Evolutionary conservation across 2,329 filamentous ascomycete species (phyloP).

Genomic region (Fusarium cyanostomum): DNA sequence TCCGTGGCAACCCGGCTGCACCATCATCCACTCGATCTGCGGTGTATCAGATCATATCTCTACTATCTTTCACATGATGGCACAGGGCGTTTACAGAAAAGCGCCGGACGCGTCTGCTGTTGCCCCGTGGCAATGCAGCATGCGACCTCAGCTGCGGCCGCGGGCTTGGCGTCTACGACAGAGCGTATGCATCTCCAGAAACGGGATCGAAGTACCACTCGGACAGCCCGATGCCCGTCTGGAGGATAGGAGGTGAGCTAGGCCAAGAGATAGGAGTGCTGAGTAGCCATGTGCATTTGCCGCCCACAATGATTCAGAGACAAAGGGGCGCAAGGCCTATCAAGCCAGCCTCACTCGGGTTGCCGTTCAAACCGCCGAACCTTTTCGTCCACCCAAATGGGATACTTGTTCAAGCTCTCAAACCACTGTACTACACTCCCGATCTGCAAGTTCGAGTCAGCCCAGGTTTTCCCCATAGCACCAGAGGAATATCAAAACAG

Average conservation of each 20-base stretch:
- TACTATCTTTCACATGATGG: not conserved
- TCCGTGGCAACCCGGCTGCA: not conserved
- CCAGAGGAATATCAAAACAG: not conserved
- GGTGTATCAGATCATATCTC: slow-evolving; percentile 9
- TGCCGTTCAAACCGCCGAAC: slow-evolving; percentile 4
- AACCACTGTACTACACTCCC: slow-evolving; percentile 42
- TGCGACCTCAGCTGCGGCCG: slow-evolving; percentile 10
- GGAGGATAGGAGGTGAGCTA: not conserved
- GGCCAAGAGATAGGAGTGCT: not conserved
- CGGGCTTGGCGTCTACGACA: not conserved
- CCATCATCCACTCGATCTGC: not conserved
- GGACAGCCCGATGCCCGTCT: not conserved
- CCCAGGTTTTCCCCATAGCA: too few relatives aligned
- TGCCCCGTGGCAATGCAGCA: not conserved
- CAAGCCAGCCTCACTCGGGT: not conserved
- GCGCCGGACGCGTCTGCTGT: not conserved
- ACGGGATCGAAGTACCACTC: not conserved
- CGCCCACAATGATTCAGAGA: not conserved
- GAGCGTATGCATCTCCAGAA: not conserved
- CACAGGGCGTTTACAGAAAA: slow-evolving; percentile 3
- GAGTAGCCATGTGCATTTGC: not conserved
- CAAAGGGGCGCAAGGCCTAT: not conserved
- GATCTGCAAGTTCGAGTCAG: not conserved
- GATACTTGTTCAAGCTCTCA: slow-evolving; percentile 41
- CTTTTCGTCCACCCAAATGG: slow-evolving; percentile 31